Percentiles rank a stretch among this genome's conserved stretches.
Conservation (phyloP, 768 basidiomycete species). For the Termitomyces bulborhizus region DNA sequence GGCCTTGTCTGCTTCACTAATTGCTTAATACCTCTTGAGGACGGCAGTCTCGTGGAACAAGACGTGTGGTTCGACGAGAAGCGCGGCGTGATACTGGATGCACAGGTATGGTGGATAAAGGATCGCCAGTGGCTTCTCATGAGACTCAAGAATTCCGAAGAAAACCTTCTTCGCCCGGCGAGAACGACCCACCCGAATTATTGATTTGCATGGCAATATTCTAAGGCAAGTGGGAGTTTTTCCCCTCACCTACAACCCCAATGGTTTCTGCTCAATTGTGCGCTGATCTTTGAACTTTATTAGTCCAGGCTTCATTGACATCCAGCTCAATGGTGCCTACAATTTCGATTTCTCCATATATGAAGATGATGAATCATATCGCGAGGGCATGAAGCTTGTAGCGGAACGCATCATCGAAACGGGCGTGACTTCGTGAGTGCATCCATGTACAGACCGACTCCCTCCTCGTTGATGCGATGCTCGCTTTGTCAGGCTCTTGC, state of each 20-base stretch:
- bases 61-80: constrained; percentile 81
- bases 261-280: background rate
- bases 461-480: constrained; percentile 7
- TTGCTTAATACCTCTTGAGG: constrained; percentile 73
- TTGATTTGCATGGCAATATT: constrained; percentile 75
- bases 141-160: constrained; percentile 27
- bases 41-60: constrained; percentile 65
- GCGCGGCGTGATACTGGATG: constrained; percentile 68
- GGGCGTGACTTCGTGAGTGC: constrained; percentile 77
- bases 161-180: constrained; percentile 59
- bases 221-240: constrained; percentile 41
- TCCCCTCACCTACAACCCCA: background rate
- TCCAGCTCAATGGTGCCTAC: constrained; percentile 88
- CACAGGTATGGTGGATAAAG: constrained; percentile 44
- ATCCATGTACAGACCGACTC: background rate
- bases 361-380: constrained; percentile 65
- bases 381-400: constrained; percentile 58
- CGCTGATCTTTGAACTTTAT: background rate
- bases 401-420: constrained; percentile 79
- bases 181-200: constrained; percentile 53
- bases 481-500: constrained; percentile 41
- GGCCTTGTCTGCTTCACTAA: constrained; percentile 84
- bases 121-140: background rate
- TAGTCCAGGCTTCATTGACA: constrained; percentile 83
- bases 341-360: constrained; percentile 85